Evolutionary conservation across 768 basidiomycete genomes (phyloP).

Genomic region (Mycena metata): DNA sequence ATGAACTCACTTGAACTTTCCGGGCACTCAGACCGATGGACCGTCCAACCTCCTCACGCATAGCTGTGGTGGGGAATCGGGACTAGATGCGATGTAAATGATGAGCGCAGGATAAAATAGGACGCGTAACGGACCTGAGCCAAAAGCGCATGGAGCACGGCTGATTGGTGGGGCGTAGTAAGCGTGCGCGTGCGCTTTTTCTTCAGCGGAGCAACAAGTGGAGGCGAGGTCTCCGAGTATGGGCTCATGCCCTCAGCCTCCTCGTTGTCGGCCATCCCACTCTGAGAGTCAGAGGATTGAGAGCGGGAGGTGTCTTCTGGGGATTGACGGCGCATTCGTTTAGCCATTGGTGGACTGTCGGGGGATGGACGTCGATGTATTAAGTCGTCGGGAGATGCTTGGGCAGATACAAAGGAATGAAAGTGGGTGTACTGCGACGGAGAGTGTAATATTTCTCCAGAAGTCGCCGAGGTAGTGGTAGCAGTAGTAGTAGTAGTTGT

Average conservation of each 20-base stretch:
- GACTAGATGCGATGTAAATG: constrained; percentile 64
- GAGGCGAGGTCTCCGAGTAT: constrained; percentile 53
- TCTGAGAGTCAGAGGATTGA: constrained; percentile 66
- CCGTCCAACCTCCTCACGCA: constrained; percentile 89
- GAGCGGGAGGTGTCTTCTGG: constrained; percentile 52
- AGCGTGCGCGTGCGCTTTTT: constrained; percentile 88
- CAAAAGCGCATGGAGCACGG: constrained; percentile 88
- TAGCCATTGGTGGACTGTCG: constrained; percentile 57
- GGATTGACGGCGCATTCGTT: constrained; percentile 57
- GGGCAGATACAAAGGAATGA: constrained; percentile 48
- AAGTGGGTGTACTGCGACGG: constrained; percentile 43
- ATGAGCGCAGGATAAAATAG: constrained; percentile 30
- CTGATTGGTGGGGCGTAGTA: constrained; percentile 90
- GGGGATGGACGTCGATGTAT: constrained; percentile 43
- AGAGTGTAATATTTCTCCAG: constrained; percentile 43
- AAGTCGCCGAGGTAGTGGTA: constrained; percentile 34
- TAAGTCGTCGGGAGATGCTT: constrained; percentile 41
- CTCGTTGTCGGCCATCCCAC: constrained; percentile 72
- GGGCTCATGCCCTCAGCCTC: constrained; percentile 61
- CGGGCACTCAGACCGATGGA: constrained; percentile 91
- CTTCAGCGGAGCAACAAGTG: constrained; percentile 67
- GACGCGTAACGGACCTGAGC: constrained; percentile 72
- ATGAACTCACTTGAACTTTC: constrained; percentile 83
- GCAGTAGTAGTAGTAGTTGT: constrained; percentile 46
- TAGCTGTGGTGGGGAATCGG: constrained; percentile 88